Evolutionary conservation across 768 basidiomycete species (phyloP).

Genomic region (Tylopilus sp.): DNA sequence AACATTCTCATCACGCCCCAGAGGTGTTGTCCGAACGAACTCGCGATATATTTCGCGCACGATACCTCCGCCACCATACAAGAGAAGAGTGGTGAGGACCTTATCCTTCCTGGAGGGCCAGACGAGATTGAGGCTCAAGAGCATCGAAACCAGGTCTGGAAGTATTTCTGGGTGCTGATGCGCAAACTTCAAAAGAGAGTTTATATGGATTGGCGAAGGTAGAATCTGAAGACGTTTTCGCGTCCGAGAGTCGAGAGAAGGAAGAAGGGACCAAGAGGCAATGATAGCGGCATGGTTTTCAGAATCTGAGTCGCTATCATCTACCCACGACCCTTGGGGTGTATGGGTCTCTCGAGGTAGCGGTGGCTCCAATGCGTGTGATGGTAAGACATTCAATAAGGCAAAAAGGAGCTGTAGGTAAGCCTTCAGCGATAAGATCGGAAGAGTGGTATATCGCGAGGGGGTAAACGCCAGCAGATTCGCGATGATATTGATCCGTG

Average conservation of each 20-base stretch:
- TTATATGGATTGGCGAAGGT: conserved; percentile 49
- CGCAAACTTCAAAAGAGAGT: conserved; percentile 45
- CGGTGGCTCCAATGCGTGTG: conserved; percentile 48
- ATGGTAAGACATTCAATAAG: conserved; percentile 53
- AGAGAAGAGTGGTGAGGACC: conserved; percentile 53
- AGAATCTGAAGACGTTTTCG: conserved; percentile 61
- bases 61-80: conserved; percentile 54
- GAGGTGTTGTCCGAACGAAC: conserved; percentile 54
- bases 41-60: conserved; percentile 74
- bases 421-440: conserved; percentile 40
- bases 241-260: conserved; percentile 55
- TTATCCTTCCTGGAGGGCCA: conserved; percentile 60
- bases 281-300: conserved; percentile 36
- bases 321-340: conserved; percentile 14
- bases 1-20: conserved; percentile 56
- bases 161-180: conserved; percentile 40
- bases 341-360: conserved; percentile 16
- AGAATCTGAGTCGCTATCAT: conserved; percentile 42
- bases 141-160: conserved; percentile 50
- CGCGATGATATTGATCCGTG: conserved; percentile 59
- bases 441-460: conserved; percentile 54
- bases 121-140: conserved; percentile 53
- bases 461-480: conserved; percentile 66
- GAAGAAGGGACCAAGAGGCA: conserved; percentile 30
- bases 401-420: conserved; percentile 54